phyloP scores from a whole-genome alignment of 1,284 basidiomycete species.

The Rhodotorula mucilaginosa region DNA sequence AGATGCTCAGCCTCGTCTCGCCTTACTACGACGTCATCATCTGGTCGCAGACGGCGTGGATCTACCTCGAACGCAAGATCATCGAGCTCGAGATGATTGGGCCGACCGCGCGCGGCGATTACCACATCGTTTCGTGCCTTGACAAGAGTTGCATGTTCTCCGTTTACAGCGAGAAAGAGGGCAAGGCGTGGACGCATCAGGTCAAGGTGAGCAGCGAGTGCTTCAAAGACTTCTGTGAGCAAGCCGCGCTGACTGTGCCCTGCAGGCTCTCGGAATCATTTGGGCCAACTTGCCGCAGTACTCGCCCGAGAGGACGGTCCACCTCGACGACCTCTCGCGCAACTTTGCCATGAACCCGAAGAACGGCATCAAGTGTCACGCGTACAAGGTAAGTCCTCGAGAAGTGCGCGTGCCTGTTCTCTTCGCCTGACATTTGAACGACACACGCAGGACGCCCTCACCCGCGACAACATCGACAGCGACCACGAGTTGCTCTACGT shows the following conservation, averaged over 20 bases:
- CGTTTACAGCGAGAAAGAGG: conserved; percentile 71
- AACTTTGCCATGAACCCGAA: conserved; percentile 35
- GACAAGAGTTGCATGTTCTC: conserved; percentile 87
- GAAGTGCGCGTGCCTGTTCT: not conserved
- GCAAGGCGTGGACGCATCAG: conserved; percentile 71
- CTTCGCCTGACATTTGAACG: not conserved
- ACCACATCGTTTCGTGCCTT: conserved; percentile 58
- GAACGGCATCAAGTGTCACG: conserved; percentile 41
- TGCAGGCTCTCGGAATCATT: conserved; percentile 71
- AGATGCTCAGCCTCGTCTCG: conserved; percentile 74
- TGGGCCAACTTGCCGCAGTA: conserved; percentile 76
- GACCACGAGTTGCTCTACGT: conserved; percentile 39
- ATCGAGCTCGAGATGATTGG: conserved; percentile 81
- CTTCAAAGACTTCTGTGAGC: not conserved
- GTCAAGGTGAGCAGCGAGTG: conserved; percentile 43
- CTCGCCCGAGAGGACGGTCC: conserved; percentile 32
- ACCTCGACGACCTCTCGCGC: conserved; percentile 26
- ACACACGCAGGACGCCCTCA: conserved; percentile 9
- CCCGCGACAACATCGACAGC: conserved; percentile 13
- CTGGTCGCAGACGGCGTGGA: conserved; percentile 69
- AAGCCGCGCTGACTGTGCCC: conserved; percentile 50
- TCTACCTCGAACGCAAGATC: conserved; percentile 87
- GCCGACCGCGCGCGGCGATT: conserved; percentile 55
- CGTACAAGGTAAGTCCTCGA: conserved; percentile 24
- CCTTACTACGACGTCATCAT: conserved; percentile 72